Evolutionary conservation across 768 basidiomycete genomes (phyloP).

Genomic region (Tricholoma saponaceum): DNA sequence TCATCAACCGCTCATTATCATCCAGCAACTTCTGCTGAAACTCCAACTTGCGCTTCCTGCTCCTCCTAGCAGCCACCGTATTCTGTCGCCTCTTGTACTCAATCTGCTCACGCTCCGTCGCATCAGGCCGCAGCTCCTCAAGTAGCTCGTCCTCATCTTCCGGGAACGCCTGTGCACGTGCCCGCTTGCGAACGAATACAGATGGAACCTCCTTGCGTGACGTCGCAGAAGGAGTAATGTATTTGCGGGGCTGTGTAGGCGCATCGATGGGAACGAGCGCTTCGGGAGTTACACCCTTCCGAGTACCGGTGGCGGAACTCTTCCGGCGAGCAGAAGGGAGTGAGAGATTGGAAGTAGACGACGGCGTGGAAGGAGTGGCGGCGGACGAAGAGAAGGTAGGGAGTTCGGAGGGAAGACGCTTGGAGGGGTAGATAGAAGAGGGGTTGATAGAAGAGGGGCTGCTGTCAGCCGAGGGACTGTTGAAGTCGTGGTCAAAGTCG

Average conservation of each 20-base stretch:
- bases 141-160: constrained; percentile 46
- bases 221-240: constrained; percentile 60
- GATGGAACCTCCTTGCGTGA: constrained; percentile 72
- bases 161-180: constrained; percentile 39
- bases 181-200: constrained; percentile 63
- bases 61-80: constrained; percentile 74
- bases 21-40: constrained; percentile 61
- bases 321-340: constrained; percentile 27
- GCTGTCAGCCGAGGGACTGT: too few species aligned
- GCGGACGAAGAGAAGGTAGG: constrained; percentile 8
- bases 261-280: constrained; percentile 67
- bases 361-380: constrained; percentile 8
- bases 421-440: constrained; percentile 29
- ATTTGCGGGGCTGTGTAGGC: constrained; percentile 69
- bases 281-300: constrained; percentile 61
- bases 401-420: constrained; percentile 15
- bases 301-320: constrained; percentile 56
- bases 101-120: constrained; percentile 59
- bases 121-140: constrained; percentile 29
- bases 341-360: constrained; percentile 11
- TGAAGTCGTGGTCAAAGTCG: too few species aligned
- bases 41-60: constrained; percentile 69
- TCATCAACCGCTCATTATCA: constrained; percentile 37
- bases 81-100: constrained; percentile 78
- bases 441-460: constrained; percentile 27